Evolutionary conservation across 1,284 basidiomycete genomes (phyloP).

Genomic region (Ustilago hordei): DNA sequence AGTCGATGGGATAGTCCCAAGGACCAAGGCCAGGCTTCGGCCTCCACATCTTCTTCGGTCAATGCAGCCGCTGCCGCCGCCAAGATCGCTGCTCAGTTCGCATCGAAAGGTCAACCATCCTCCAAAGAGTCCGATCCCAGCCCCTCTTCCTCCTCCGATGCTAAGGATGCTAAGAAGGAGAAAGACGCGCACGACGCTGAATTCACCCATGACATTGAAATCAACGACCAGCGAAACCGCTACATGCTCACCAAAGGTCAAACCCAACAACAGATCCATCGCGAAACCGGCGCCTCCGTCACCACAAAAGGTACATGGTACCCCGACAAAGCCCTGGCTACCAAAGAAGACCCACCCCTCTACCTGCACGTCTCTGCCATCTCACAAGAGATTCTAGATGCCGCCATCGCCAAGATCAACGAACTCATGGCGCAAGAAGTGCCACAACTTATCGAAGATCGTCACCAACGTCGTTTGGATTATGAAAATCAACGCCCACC

Average conservation of each 20-base stretch:
- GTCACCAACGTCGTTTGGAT: slow-evolving; percentile 52
- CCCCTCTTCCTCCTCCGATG: slow-evolving; percentile 70
- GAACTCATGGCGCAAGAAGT: slow-evolving; percentile 85
- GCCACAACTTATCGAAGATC: slow-evolving; percentile 64
- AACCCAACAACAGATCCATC: slow-evolving; percentile 84
- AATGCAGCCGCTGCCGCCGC: slow-evolving; percentile 58
- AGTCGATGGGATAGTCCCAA: slow-evolving; percentile 37
- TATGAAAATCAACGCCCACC: slow-evolving; percentile 56
- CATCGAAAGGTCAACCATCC: slow-evolving; percentile 17
- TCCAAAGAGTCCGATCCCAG: slow-evolving; percentile 71
- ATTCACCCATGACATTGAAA: slow-evolving; percentile 91
- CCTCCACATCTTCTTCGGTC: slow-evolving; percentile 27
- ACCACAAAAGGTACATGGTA: slow-evolving; percentile 77
- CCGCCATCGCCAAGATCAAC: slow-evolving; percentile 83
- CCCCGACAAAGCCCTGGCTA: slow-evolving; percentile 72
- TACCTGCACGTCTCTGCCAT: slow-evolving; percentile 93
- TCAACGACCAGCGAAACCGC: slow-evolving; percentile 95
- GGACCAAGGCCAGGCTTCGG: slow-evolving; percentile 29
- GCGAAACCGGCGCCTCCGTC: slow-evolving; percentile 69
- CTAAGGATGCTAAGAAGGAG: slow-evolving; percentile 71
- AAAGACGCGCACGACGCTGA: slow-evolving; percentile 81
- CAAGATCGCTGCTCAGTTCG: slow-evolving; percentile 63
- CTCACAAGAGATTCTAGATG: slow-evolving; percentile 79
- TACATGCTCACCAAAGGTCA: slow-evolving; percentile 94
- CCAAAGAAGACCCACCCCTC: slow-evolving; percentile 74